These are phyloP conservation scores for Marasmius fiardii DNA, from an alignment of 1,284 basidiomycete species.

Conservation along the genomic window DNA sequence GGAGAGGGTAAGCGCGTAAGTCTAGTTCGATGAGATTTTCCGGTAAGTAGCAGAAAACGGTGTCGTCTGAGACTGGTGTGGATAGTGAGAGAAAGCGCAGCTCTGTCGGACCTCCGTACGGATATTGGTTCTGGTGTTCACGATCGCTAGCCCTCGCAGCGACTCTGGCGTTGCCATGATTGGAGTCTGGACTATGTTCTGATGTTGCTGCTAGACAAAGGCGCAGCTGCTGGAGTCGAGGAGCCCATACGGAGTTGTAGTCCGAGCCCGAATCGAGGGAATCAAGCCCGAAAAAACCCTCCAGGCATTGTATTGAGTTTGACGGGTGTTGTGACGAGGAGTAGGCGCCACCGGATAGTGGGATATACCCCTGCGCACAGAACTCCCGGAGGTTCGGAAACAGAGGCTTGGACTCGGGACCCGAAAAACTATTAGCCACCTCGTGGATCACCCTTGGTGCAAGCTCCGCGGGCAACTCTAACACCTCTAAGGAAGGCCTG, in stretches of 20 bases:
- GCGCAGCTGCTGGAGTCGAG: too few relatives aligned
- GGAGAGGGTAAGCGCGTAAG: conserved; percentile 8
- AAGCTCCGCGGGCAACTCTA: conserved; percentile 13
- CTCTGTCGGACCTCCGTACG: too few relatives aligned
- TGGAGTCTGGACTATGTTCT: too few relatives aligned
- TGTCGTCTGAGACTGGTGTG: conserved; percentile 4
- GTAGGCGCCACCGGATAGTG: not conserved
- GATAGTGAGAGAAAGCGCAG: conserved; percentile 11
- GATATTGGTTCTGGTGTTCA: too few relatives aligned
- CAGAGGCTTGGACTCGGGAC: not conserved
- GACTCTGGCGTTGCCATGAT: too few relatives aligned
- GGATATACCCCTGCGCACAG: conserved; percentile 8
- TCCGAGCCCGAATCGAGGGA: too few relatives aligned
- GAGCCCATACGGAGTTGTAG: too few relatives aligned
- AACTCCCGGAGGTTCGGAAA: conserved; percentile 11
- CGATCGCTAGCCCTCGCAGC: too few relatives aligned
- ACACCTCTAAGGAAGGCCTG: conserved; percentile 1
- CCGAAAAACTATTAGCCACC: not conserved
- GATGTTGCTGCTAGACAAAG: too few relatives aligned
- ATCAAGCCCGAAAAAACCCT: not conserved
- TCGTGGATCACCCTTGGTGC: conserved; percentile 2
- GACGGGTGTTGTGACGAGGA: not conserved
- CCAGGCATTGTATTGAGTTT: not conserved
- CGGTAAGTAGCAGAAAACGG: conserved; percentile 5
- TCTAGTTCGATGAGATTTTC: conserved; percentile 8